These are phyloP conservation scores for Talaromyces trachyspermus DNA, from an alignment of 495 filamentous ascomycete genomes.

Conservation along the genomic window DNA sequence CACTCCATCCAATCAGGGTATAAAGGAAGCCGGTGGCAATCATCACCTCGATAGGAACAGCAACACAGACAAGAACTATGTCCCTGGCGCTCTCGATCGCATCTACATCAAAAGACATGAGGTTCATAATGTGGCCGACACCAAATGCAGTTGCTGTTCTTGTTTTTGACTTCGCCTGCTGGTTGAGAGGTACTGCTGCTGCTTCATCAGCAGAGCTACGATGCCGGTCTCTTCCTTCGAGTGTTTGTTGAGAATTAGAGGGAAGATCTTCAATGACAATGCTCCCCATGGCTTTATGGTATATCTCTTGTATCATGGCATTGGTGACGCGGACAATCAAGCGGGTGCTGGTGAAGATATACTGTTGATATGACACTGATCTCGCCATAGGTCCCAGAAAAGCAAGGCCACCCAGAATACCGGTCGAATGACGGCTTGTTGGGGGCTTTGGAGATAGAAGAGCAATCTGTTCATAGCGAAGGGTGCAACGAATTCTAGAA, in stretches of 20 bases:
- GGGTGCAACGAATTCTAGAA: constrained; percentile 33
- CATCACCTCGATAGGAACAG: constrained; percentile 26
- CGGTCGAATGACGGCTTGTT: constrained; percentile 29
- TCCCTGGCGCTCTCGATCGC: constrained; percentile 34
- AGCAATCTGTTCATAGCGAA: constrained; percentile 39
- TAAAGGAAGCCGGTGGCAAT: constrained; percentile 33
- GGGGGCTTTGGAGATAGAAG: constrained; percentile 20
- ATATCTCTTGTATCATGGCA: constrained; percentile 41
- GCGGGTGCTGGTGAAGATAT: constrained; percentile 39
- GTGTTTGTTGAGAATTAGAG: background rate
- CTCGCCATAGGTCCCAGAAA: constrained; percentile 34
- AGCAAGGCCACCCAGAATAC: constrained; percentile 36
- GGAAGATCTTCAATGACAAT: background rate
- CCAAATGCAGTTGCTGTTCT: background rate
- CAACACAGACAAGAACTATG: constrained; percentile 26
- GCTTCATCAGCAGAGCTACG: background rate
- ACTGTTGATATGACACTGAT: constrained; percentile 39
- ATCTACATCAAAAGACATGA: constrained; percentile 44
- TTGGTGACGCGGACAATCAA: constrained; percentile 38
- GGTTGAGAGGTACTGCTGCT: background rate
- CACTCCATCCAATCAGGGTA: constrained; percentile 36
- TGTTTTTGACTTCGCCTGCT: background rate
- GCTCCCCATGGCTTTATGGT: constrained; percentile 35
- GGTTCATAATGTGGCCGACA: constrained; percentile 25
- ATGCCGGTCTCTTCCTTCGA: background rate